phyloP scores from a whole-genome alignment of 2,329 filamentous ascomycete genomes.

The Ceratocystiopsis sp. region DNA sequence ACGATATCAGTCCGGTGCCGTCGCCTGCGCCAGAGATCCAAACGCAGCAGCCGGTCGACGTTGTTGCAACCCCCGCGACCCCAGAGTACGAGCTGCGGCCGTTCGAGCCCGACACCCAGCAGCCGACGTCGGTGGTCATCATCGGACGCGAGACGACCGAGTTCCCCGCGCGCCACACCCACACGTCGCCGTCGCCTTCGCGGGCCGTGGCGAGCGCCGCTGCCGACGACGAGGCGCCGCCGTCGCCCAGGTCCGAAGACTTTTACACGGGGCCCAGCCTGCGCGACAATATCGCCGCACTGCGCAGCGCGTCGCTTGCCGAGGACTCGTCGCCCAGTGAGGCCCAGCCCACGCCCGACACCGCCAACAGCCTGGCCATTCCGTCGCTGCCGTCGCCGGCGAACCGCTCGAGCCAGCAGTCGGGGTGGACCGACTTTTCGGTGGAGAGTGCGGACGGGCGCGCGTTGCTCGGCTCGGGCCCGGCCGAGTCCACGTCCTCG shows the following conservation, averaged over 20 bases:
- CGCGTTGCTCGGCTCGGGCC: conserved; percentile 8
- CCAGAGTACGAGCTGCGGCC: conserved; percentile 23
- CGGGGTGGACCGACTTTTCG: conserved; percentile 44
- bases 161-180: conserved; percentile 4
- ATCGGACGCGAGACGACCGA: conserved; percentile 26
- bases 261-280: conserved; percentile 17
- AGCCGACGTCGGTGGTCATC: conserved; percentile 33
- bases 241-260: conserved; percentile 10
- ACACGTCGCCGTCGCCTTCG: no score
- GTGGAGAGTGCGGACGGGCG: conserved; percentile 33
- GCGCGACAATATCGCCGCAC: conserved; percentile 16
- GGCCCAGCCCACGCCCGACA: conserved; percentile 18
- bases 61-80: not conserved
- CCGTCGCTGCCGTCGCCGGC: conserved; percentile 25
- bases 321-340: conserved; percentile 17
- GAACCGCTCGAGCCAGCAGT: conserved; percentile 36
- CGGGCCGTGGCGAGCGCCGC: no score
- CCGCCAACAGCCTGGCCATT: conserved; percentile 28
- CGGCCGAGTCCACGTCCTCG: not conserved
- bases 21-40: no score
- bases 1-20: no score
- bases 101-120: conserved; percentile 19
- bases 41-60: not conserved
- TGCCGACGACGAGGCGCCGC: conserved; percentile 9
- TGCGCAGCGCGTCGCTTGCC: conserved; percentile 17